Evolutionary conservation across 352 stramenopile species (phyloP), one percentile per base, ranked within the genome.

Genomic region (Pilasporangium apinafurcum): DNA sequence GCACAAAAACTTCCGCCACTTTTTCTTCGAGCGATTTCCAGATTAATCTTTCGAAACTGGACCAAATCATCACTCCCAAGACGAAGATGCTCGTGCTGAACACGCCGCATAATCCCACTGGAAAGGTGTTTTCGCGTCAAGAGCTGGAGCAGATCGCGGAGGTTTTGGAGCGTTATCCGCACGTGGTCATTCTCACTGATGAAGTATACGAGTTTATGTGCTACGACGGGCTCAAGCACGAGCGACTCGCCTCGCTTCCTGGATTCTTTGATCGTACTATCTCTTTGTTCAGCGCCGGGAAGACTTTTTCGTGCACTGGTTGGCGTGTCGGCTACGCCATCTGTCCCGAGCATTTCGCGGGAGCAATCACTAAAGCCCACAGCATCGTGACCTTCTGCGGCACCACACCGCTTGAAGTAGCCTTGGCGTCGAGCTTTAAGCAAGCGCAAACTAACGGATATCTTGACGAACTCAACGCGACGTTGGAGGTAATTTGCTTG

Each of bases 141-240:
- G 96, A 99, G 75, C 85, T 99, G 46, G 60, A 96, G 31, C 61
- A 68, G 8, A 95, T 99, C 49, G 92, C 90, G 7, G 31, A 68
- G 1, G 71, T 97, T 21, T 52, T 97, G 34, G 20, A 75, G 25
- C 78, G 68, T 31, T 70, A 98, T 65, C 91, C 92, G 22, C 57
- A 96, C 26, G 62, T 95, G 16, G 54, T 98, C 17, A 90, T 98
- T 14, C 71, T 99, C 24, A 93, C 90, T 5, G 96, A 99, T 62
- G 96, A 99, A 61, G 96, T 99, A 13, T 99, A 99, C 73, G 97
- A 99, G 74, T 98, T 97, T 59, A 98, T 98, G 76, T 85, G 91
- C 30, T 96, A 83, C 56, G 85, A 95, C 47, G 79, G 76, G 6
- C 58, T 75, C 1, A 4, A 40, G 13, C 75, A 92, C 44, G 69